Percentiles rank a stretch among this genome's conserved stretches.
These are phyloP conservation scores for Arthroderma uncinatum DNA, from an alignment of 2,329 filamentous ascomycete genomes.

Conservation along the genomic window DNA sequence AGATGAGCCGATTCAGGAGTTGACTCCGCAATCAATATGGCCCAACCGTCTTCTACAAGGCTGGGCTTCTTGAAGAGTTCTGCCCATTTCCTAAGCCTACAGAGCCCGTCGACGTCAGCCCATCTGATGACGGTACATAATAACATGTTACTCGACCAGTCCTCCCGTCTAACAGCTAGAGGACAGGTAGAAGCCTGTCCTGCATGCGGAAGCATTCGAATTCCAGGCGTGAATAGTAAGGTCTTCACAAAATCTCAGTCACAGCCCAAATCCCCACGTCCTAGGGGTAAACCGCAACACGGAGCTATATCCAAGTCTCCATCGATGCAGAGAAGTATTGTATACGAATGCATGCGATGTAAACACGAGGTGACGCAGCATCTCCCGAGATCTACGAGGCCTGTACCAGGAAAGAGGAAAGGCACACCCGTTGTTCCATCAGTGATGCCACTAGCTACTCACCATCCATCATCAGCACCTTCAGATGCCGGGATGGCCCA, in stretches of 20 bases:
- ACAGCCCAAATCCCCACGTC: not conserved
- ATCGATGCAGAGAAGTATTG: slow-evolving; percentile 7
- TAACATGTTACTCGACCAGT: slow-evolving; percentile 25
- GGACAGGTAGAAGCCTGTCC: slow-evolving; percentile 29
- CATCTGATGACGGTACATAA: slow-evolving; percentile 32
- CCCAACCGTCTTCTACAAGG: not conserved
- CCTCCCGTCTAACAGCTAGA: slow-evolving; percentile 23
- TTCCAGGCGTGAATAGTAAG: slow-evolving; percentile 23
- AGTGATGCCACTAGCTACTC: not conserved
- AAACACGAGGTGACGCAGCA: slow-evolving; percentile 24
- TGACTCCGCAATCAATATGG: not conserved
- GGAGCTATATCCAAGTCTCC: not conserved
- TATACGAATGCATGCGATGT: slow-evolving; percentile 32
- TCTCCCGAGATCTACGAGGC: slow-evolving; percentile 15
- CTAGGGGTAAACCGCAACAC: not conserved
- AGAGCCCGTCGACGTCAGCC: slow-evolving; percentile 32
- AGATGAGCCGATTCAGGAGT: not conserved
- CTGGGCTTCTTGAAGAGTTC: slow-evolving; percentile 31
- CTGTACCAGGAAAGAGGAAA: slow-evolving; percentile 12
- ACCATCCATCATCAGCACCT: slow-evolving; percentile 7
- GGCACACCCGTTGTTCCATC: slow-evolving; percentile 11
- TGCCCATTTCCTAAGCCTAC: slow-evolving; percentile 22
- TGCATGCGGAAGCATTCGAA: slow-evolving; percentile 31
- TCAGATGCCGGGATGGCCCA: not conserved
- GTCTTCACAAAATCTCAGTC: slow-evolving; percentile 19